These are phyloP conservation scores for Zymoseptoria passerinii DNA, from an alignment of 2,329 filamentous ascomycete species.

Conservation along the genomic window DNA sequence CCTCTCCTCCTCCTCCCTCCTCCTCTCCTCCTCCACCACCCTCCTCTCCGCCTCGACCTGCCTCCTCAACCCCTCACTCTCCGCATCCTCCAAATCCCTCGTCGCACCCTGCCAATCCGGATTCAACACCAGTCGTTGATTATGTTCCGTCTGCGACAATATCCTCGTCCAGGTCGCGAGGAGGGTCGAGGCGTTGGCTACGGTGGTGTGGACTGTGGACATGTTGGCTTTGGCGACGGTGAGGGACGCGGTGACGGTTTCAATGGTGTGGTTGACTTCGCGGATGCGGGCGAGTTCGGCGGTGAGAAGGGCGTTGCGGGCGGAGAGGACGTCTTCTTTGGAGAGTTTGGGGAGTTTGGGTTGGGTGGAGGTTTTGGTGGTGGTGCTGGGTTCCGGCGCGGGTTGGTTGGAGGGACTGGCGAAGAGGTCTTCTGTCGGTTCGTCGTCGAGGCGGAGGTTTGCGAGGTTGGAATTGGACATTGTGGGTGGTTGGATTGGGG, in stretches of 20 bases:
- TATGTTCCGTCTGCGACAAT: slow-evolving; percentile 93
- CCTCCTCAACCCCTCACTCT: slow-evolving; percentile 65
- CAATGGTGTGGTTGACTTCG: slow-evolving; percentile 80
- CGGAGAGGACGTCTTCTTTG: slow-evolving; percentile 45
- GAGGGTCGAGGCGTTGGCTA: slow-evolving; percentile 77
- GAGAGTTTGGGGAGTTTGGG: slow-evolving; percentile 30
- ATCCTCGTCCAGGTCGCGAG: slow-evolving; percentile 95
- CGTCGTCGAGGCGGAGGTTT: slow-evolving; percentile 39
- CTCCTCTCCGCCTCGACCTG: slow-evolving; percentile 71
- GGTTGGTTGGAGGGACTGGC: slow-evolving; percentile 44
- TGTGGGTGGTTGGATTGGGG: slow-evolving; percentile 5
- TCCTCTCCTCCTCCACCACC: slow-evolving; percentile 68
- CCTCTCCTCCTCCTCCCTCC: slow-evolving; percentile 53
- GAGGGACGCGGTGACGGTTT: slow-evolving; percentile 64
- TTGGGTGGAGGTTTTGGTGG: slow-evolving; percentile 32
- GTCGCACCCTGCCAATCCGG: slow-evolving; percentile 83
- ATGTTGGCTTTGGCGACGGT: slow-evolving; percentile 69
- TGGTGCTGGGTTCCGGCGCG: slow-evolving; percentile 30
- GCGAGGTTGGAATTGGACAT: slow-evolving; percentile 15
- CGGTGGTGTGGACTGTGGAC: slow-evolving; percentile 76
- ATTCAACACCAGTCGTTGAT: slow-evolving; percentile 82
- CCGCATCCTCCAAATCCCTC: slow-evolving; percentile 76
- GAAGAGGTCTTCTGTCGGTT: slow-evolving; percentile 46
- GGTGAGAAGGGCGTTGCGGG: slow-evolving; percentile 64
- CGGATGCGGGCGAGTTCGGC: slow-evolving; percentile 75